Evolutionary conservation across 1,284 basidiomycete species (phyloP), one percentile per base, ranked within the genome.

Genomic region (Anthracocystis setariae): DNA sequence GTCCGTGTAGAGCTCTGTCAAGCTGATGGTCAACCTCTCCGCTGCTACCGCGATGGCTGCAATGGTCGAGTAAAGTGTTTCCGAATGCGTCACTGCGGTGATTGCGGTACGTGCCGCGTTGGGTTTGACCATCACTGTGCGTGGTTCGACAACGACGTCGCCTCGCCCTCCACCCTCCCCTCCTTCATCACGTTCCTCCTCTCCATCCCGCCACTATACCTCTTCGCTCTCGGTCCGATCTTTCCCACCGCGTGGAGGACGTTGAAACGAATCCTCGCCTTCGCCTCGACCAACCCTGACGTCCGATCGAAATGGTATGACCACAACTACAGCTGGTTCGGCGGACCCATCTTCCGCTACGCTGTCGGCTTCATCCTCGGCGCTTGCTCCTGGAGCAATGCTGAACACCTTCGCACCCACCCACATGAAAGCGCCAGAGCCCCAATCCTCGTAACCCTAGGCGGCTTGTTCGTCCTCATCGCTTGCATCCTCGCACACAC

Each of bases 51-150:
- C 9, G 61, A 65, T 39, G 17, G 17, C 10, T 73, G 70, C 46
- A n/a, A 18, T 4, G 70, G 61, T 8, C n/a, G 57, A 13, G 23
- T 52, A 42, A 68, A 67, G 18, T 13, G 49, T 0, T 61, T 60
- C 13, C 51, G 70, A 2, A 68, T 53, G 32, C 46, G 70, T 0
- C 70, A 73, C 43, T 73, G 70, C 46, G 70, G 70, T 29, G 70
- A 73, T 35, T 73, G 70, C 40, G 65, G 61, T 20, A 45, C 27
- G 15, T 73, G 70, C 13, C 44, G 70, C 1, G 49, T 68, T 1
- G 70, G 65, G 2, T 68, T 73, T 43, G 70, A 73, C 46, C 70
- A 73, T n/a, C 70, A 73, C 53, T 73, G 70, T n/a, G 65, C 70
- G 0, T 73, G 70, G 70, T 73, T 73, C 49, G 70, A 73, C 42